Conservation (phyloP, 2,329 filamentous ascomycete species). For the Cordyceps militaris region DNA sequence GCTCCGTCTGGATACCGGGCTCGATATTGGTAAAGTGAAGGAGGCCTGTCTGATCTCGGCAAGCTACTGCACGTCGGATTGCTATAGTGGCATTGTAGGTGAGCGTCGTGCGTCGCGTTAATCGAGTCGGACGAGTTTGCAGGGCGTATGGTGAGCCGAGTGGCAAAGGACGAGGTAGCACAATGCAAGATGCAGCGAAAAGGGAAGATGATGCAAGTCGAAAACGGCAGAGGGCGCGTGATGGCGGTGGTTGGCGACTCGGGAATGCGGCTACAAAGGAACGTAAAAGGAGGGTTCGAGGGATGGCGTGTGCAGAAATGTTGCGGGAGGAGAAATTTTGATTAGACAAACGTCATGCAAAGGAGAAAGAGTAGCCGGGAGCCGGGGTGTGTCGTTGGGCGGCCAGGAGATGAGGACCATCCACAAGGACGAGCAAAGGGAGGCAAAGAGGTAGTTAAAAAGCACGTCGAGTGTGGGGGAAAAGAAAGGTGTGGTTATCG, state of each 20-base stretch:
- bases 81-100: slow-evolving; percentile 8
- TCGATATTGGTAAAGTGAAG: neutral
- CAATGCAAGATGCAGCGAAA: neutral
- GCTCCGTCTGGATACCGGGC: slow-evolving; percentile 11
- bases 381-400: neutral
- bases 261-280: neutral
- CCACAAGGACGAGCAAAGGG: neutral
- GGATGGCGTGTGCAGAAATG: neutral
- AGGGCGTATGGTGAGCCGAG: neutral
- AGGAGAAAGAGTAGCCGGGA: neutral
- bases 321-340: slow-evolving; percentile 4
- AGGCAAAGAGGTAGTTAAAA: neutral
- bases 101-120: neutral
- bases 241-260: neutral
- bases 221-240: neutral
- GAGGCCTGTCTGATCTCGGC: neutral
- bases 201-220: neutral
- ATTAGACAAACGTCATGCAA: slow-evolving; percentile 3
- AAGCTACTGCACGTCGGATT: neutral
- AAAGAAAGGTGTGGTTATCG: neutral
- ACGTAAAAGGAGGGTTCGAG: neutral
- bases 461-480: too few species aligned
- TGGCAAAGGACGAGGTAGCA: neutral
- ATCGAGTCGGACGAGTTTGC: neutral
- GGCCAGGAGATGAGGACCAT: neutral